Conservation (phyloP, 208 protist genomes). For the Trypanosoma mega region DNA sequence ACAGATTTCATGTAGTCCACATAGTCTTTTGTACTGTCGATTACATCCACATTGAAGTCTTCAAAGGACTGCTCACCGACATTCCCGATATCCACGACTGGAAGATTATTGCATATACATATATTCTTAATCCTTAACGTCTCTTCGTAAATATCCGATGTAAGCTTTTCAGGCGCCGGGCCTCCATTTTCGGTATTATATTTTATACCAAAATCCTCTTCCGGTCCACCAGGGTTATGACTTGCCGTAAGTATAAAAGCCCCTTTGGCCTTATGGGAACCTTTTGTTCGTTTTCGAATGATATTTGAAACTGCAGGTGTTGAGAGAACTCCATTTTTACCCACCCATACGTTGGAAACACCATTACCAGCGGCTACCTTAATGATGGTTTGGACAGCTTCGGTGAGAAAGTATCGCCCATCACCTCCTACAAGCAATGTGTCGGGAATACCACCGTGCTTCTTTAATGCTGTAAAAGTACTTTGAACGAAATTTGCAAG, state of each 20-base stretch:
- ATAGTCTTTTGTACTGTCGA: constrained; percentile 93
- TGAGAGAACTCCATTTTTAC: constrained; percentile 93
- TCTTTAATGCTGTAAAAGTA: constrained; percentile 90
- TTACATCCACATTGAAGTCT: constrained; percentile 84
- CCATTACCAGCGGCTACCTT: constrained; percentile 94
- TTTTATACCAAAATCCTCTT: constrained; percentile 98
- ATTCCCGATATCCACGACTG: constrained; percentile 57
- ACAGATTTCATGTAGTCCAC: constrained; percentile 85
- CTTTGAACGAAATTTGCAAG: constrained; percentile 97
- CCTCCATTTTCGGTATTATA: constrained; percentile 98
- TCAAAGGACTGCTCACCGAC: constrained; percentile 50
- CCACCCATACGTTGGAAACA: constrained; percentile 85
- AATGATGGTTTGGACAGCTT: constrained; percentile 95
- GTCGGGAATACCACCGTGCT: constrained; percentile 40
- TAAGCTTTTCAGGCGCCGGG: constrained; percentile 94
- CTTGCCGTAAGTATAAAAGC: constrained; percentile 97
- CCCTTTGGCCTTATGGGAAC: constrained; percentile 49
- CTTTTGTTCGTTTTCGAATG: constrained; percentile 77
- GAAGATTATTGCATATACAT: constrained; percentile 45
- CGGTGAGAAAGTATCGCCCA: constrained; percentile 93
- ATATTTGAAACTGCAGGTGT: constrained; percentile 96
- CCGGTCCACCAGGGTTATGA: constrained; percentile 97
- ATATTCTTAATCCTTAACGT: constrained; percentile 75
- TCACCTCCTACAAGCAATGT: constrained; percentile 96
- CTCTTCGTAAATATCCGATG: constrained; percentile 91